Evolutionary conservation across 1,284 basidiomycete species (phyloP).

Genomic region (Pyrrhoderma noxium): DNA sequence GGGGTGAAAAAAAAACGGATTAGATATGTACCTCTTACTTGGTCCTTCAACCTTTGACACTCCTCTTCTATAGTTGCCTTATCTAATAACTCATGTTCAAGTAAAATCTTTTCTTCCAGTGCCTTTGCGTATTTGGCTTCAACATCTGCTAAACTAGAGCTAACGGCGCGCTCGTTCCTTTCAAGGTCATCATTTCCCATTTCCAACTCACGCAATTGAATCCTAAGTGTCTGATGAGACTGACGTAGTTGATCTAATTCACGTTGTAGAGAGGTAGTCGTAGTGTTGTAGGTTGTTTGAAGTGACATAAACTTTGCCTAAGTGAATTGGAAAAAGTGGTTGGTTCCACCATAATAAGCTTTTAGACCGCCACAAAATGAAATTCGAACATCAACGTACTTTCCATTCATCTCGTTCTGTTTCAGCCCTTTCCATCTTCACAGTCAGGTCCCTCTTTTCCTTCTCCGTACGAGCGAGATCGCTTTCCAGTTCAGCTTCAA

Average conservation of each 20-base stretch:
- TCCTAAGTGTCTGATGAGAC: slow-evolving; percentile 72
- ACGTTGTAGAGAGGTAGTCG: slow-evolving; percentile 77
- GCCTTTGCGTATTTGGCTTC: slow-evolving; percentile 88
- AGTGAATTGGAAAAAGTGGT: slow-evolving; percentile 7
- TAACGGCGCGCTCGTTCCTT: slow-evolving; percentile 84
- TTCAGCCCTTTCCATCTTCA: slow-evolving; percentile 69
- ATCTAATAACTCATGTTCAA: slow-evolving; percentile 94
- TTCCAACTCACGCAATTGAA: slow-evolving; percentile 83
- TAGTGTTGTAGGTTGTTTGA: slow-evolving; percentile 85
- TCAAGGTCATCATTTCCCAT: slow-evolving; percentile 96
- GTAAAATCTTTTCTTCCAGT: slow-evolving; percentile 92
- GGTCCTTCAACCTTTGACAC: slow-evolving; percentile 87
- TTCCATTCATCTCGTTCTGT: slow-evolving; percentile 89
- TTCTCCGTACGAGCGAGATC: slow-evolving; percentile 86
- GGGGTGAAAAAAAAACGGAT: slow-evolving; percentile 8
- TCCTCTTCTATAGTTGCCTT: slow-evolving; percentile 90
- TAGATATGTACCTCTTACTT: slow-evolving; percentile 69
- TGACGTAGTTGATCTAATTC: slow-evolving; percentile 82
- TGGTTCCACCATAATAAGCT: too few species aligned
- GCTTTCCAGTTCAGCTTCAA: slow-evolving; percentile 88
- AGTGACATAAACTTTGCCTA: slow-evolving; percentile 84
- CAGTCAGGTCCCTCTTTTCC: slow-evolving; percentile 73
- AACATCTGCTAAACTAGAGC: slow-evolving; percentile 85
- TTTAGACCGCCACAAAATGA: not conserved
- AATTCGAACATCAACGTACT: slow-evolving; percentile 37